A percentile compares a stretch with the other conserved stretches of the same genome.
Evolutionary conservation across 2,329 filamentous ascomycete species (phyloP).

Genomic region (Stachybotrys chartarum): DNA sequence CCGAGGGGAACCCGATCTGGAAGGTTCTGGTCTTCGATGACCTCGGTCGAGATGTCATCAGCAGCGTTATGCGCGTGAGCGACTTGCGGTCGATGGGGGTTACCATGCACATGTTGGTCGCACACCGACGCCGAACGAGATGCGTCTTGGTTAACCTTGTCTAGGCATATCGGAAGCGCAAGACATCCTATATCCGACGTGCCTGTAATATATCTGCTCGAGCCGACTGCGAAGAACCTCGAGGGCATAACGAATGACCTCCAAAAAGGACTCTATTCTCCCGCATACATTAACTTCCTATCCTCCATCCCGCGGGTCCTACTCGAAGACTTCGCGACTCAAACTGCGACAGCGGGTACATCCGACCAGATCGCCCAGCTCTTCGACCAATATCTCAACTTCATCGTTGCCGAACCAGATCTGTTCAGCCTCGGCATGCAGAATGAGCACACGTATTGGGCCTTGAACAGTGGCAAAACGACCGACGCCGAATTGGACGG

Average conservation of each 20-base stretch:
- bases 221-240: slow-evolving; percentile 76
- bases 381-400: slow-evolving; percentile 96
- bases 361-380: slow-evolving; percentile 87
- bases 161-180: slow-evolving; percentile 69
- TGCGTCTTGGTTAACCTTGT: slow-evolving; percentile 13
- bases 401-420: slow-evolving; percentile 91
- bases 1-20: slow-evolving; percentile 91
- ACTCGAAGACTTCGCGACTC: slow-evolving; percentile 87
- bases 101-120: slow-evolving; percentile 79
- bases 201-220: slow-evolving; percentile 91
- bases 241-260: slow-evolving; percentile 79
- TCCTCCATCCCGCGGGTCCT: slow-evolving; percentile 85
- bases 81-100: slow-evolving; percentile 92
- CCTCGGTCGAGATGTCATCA: slow-evolving; percentile 86
- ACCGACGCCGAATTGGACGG: slow-evolving; percentile 84
- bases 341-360: slow-evolving; percentile 77
- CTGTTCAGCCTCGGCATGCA: slow-evolving; percentile 91
- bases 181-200: slow-evolving; percentile 93
- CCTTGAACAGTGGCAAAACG: slow-evolving; percentile 88
- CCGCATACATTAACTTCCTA: slow-evolving; percentile 94
- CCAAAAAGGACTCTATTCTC: slow-evolving; percentile 79
- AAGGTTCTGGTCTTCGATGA: slow-evolving; percentile 96
- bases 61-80: slow-evolving; percentile 88
- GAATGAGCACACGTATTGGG: slow-evolving; percentile 86
- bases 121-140: neutral